These are phyloP conservation scores for Acanthamoeba culbertsoni DNA, from an alignment of 208 protist species.

Conservation along the genomic window DNA sequence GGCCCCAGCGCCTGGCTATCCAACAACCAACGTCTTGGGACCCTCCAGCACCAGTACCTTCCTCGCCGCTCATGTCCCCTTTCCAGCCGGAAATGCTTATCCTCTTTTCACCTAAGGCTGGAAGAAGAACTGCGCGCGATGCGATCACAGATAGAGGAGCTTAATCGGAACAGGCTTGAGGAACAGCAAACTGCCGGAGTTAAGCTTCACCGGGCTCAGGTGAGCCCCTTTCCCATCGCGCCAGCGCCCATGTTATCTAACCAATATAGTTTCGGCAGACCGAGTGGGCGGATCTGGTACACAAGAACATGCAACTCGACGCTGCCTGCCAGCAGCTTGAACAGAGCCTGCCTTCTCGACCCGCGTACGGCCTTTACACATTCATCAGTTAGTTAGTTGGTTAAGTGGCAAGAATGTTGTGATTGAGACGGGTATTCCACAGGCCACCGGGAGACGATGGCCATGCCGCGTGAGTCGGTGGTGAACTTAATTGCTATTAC, in stretches of 20 bases:
- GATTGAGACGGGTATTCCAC: not conserved
- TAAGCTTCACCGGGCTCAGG: not conserved
- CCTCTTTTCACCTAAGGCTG: not conserved
- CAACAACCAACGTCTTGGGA: not conserved
- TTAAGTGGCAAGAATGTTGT: no score
- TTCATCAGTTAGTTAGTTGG: no score
- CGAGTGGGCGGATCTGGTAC: slow-evolving; percentile 10
- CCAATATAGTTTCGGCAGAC: not conserved
- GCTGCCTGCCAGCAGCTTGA: not conserved
- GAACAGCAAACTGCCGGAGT: not conserved
- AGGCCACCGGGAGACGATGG: not conserved
- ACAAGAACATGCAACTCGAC: slow-evolving; percentile 24
- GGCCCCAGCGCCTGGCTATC: not conserved
- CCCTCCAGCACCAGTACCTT: not conserved
- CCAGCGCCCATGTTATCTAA: not conserved
- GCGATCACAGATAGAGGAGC: not conserved
- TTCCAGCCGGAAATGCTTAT: not conserved
- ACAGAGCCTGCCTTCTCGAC: not conserved
- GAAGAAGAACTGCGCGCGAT: not conserved
- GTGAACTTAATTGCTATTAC: no score
- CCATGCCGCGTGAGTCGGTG: not conserved
- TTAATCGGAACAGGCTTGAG: not conserved
- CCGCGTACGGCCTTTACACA: no score
- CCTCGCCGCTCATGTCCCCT: not conserved
- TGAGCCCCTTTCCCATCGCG: not conserved